A percentile compares a stretch with the other conserved stretches of the same genome.
phyloP scores from a whole-genome alignment of 805 yeast species.

The Allodekkera sacchari region DNA sequence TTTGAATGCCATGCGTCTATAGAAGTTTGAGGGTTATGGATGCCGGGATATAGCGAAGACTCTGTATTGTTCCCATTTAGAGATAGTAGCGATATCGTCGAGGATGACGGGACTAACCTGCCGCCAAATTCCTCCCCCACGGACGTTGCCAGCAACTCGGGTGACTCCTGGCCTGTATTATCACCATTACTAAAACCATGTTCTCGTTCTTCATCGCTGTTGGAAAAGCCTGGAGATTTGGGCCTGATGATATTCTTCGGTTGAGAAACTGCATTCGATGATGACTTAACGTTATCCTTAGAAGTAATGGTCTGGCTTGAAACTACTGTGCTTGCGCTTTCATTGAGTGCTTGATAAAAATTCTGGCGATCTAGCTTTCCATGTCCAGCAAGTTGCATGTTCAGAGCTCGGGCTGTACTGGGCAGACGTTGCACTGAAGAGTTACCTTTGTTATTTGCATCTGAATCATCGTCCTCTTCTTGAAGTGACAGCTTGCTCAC shows the following conservation, averaged over 20 bases:
- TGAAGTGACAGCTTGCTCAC: too few species aligned
- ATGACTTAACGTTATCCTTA: neutral
- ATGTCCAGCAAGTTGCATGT: too few species aligned
- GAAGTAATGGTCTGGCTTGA: neutral
- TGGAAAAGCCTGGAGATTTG: constrained; percentile 8
- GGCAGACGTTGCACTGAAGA: too few species aligned
- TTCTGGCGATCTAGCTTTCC: constrained; percentile 1
- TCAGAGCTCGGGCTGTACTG: too few species aligned
- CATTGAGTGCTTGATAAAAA: neutral
- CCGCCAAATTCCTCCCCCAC: constrained; percentile 27
- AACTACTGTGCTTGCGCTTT: too few species aligned
- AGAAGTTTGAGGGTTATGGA: neutral
- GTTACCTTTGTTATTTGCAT: too few species aligned
- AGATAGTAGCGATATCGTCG: constrained; percentile 28
- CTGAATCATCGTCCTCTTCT: too few species aligned
- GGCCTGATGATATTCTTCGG: neutral
- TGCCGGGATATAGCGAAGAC: neutral
- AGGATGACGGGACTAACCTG: constrained; percentile 26
- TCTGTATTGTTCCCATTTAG: constrained; percentile 13
- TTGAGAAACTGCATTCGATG: neutral
- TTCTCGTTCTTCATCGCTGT: constrained; percentile 3
- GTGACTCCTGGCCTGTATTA: constrained; percentile 17
- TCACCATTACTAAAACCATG: constrained; percentile 1
- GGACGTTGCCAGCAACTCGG: constrained; percentile 27
- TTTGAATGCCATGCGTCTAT: constrained; percentile 1